Evolutionary conservation across 768 basidiomycete species (phyloP).

Genomic region (Tricholoma terreum): DNA sequence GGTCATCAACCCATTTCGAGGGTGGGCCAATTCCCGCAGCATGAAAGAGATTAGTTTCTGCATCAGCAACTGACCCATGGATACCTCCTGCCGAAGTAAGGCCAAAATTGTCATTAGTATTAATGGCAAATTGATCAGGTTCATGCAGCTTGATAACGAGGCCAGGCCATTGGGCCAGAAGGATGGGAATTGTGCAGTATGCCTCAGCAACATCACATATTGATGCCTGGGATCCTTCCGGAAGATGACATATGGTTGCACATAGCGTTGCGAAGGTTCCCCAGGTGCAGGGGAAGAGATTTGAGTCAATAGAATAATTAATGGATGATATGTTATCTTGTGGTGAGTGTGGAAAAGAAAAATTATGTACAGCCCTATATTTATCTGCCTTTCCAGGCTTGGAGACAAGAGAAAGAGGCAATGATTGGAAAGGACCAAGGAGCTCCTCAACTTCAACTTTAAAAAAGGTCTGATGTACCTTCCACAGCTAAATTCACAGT

Average conservation of each 20-base stretch:
- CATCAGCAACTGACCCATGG: not conserved
- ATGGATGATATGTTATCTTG: slow-evolving; percentile 19
- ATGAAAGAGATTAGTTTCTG: slow-evolving; percentile 19
- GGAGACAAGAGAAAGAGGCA: slow-evolving; percentile 33
- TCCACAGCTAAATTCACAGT: slow-evolving; percentile 18
- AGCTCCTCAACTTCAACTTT: slow-evolving; percentile 19
- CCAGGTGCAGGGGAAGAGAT: slow-evolving; percentile 40
- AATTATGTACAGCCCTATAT: slow-evolving; percentile 36
- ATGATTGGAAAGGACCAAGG: slow-evolving; percentile 38
- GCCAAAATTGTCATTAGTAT: slow-evolving; percentile 3
- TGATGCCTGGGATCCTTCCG: slow-evolving; percentile 35
- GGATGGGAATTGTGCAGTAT: slow-evolving; percentile 28
- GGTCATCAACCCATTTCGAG: slow-evolving; percentile 23
- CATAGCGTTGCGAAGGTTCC: slow-evolving; percentile 41
- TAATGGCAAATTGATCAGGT: slow-evolving; percentile 2
- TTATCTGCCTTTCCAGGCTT: slow-evolving; percentile 32
- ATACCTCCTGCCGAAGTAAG: not conserved
- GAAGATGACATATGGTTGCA: slow-evolving; percentile 29
- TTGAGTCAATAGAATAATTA: slow-evolving; percentile 30
- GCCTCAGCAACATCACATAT: slow-evolving; percentile 39
- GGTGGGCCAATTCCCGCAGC: slow-evolving; percentile 18
- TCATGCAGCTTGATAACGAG: slow-evolving; percentile 19
- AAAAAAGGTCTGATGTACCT: slow-evolving; percentile 32
- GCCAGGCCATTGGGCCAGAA: slow-evolving; percentile 33
- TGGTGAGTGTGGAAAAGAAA: slow-evolving; percentile 26